Evolutionary conservation across 768 basidiomycete genomes (phyloP), one percentile per base, ranked within the genome.

Genomic region (Agaricus sinodeliciosus): DNA sequence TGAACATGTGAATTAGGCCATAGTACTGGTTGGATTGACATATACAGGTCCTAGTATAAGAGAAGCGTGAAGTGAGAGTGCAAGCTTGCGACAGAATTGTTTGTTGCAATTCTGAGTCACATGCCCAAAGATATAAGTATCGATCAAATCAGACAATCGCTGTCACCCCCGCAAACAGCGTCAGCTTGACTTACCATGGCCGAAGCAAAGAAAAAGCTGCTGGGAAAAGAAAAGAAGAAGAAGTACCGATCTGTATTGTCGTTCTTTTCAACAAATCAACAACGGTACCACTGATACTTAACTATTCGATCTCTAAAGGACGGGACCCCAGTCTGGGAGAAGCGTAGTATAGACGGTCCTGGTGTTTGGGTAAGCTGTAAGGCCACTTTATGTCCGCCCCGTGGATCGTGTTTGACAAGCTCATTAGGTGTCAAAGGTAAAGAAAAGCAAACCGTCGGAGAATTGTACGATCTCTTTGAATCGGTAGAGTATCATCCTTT

Each of bases 281-380:
- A 31, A 3, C n/a, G 31, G 12, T 28, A 36, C 49, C 28, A 48
- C 55, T 22, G 31, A 31, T 31, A 31, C 31, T 31, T 49, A 42
- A 54, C 40, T 43, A 25, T 19, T 11, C 26, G 37, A 16, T 37
- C 16, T 46, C 41, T 36, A 9, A 57, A 87, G 85, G 84, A 87
- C 60, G 85, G 85, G 4, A 79, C 80, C 2, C 76, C 82, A 15
- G 75, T 82, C 26, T 85, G 84, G 83, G 75, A 69, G 18, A 87
- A 81, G 65, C 69, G 78, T 40, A 66, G 71, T 22, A 77, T 91
- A 53, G 85, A 87, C 55, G 90, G 90, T 8, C 90, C 90, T 16
- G 90, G 90, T 15, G 69, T 93, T 16, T 93, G 90, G 90, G 86
- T 81, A 9, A 90, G 84, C 60, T 92, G 88, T 74, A 62, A 61